phyloP scores from a whole-genome alignment of 306 rosid species.

The Cyclanthera cordifolia region DNA sequence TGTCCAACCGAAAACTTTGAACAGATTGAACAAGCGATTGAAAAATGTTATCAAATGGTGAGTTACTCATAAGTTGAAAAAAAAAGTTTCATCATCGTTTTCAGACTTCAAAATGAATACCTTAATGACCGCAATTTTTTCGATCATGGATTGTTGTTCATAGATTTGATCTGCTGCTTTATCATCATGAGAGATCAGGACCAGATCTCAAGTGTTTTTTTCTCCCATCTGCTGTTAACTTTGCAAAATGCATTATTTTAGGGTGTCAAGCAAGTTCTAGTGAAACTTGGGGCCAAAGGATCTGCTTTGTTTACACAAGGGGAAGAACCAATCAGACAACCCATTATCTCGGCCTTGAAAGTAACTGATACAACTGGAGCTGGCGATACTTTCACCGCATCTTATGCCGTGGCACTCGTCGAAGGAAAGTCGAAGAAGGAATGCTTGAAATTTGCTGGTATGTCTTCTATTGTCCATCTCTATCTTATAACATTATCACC shows the following conservation, averaged over 20 bases:
- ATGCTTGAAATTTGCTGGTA: constrained; percentile 72
- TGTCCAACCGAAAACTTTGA: constrained; percentile 57
- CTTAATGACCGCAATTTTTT: neutral
- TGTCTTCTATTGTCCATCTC: constrained; percentile 15
- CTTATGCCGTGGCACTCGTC: constrained; percentile 79
- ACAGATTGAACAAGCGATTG: constrained; percentile 48
- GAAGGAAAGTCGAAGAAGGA: constrained; percentile 68
- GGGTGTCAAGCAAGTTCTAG: constrained; percentile 86
- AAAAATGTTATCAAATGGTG: constrained; percentile 66
- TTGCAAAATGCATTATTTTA: constrained; percentile 16
- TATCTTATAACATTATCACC: no score
- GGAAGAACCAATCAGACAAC: constrained; percentile 63
- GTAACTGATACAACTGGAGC: constrained; percentile 90
- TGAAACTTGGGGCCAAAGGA: constrained; percentile 78
- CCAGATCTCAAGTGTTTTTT: neutral
- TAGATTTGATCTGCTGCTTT: neutral
- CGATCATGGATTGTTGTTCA: no score
- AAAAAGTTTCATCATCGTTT: neutral
- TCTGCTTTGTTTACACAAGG: constrained; percentile 73
- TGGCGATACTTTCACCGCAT: constrained; percentile 85
- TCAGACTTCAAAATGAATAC: no score
- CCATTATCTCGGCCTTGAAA: constrained; percentile 40
- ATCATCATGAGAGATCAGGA: neutral
- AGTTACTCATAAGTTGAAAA: constrained; percentile 15
- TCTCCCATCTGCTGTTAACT: neutral